phyloP scores from a whole-genome alignment of 1,139 yeast species.

The Yamadazyma kanchanaburiensis region DNA sequence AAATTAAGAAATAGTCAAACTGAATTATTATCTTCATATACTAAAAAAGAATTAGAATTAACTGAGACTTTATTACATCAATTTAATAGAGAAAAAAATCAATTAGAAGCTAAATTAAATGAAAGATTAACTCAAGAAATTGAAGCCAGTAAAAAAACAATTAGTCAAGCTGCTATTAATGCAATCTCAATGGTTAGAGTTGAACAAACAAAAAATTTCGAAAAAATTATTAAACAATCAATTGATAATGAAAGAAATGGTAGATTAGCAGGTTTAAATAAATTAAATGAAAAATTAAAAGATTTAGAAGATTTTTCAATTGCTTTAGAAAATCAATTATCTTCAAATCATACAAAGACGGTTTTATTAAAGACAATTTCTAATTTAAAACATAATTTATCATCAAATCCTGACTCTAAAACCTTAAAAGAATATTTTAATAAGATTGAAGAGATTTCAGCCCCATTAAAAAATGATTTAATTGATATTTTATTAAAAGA shows the following conservation, averaged over 20 bases:
- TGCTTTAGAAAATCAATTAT: constrained; percentile 55
- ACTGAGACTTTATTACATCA: constrained; percentile 49
- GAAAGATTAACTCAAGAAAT: constrained; percentile 63
- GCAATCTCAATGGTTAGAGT: constrained; percentile 69
- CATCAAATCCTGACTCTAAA: constrained; percentile 25
- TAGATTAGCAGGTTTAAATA: constrained; percentile 66
- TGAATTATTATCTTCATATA: constrained; percentile 55
- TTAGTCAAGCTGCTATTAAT: constrained; percentile 73
- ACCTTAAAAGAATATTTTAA: constrained; percentile 43
- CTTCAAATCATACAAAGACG: constrained; percentile 53
- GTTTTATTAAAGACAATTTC: constrained; percentile 55
- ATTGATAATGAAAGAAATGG: constrained; percentile 82
- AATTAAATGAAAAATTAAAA: constrained; percentile 54
- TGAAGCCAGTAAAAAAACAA: constrained; percentile 63
- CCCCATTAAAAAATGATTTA: constrained; percentile 42
- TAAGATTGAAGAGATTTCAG: constrained; percentile 41
- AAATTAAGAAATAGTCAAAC: constrained; percentile 41
- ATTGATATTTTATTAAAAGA: constrained; percentile 34
- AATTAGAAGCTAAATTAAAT: constrained; percentile 62
- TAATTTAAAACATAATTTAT: constrained; percentile 49
- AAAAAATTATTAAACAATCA: constrained; percentile 56
- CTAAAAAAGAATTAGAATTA: constrained; percentile 50
- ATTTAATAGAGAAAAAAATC: constrained; percentile 52
- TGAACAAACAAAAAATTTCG: constrained; percentile 70
- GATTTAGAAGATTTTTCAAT: constrained; percentile 59